Evolutionary conservation across 2,329 filamentous ascomycete species (phyloP).

Genomic region (Ceratocystis colombiana): DNA sequence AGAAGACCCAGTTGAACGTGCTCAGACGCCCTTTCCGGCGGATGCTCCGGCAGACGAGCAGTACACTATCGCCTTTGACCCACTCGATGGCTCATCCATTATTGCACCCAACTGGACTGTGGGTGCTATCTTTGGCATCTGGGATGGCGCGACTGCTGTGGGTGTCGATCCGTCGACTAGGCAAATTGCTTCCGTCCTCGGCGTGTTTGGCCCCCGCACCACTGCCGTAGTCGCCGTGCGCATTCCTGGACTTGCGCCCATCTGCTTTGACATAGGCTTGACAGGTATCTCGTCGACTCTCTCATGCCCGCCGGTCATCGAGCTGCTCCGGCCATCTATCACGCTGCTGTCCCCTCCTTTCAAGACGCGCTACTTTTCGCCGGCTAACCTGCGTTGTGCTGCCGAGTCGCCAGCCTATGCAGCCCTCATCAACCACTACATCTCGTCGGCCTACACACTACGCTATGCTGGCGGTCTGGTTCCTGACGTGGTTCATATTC

Average conservation of each 20-base stretch:
- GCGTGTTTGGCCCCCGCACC: conserved; percentile 46
- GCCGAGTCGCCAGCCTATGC: conserved; percentile 43
- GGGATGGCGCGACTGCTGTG: conserved; percentile 42
- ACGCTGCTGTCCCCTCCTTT: conserved; percentile 34
- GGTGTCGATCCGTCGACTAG: conserved; percentile 33
- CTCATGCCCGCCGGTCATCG: conserved; percentile 19
- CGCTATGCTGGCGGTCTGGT: conserved; percentile 52
- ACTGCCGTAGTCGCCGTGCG: conserved; percentile 47
- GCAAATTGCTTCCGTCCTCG: conserved; percentile 43
- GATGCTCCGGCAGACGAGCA: conserved; percentile 31
- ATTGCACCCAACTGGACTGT: conserved; percentile 50
- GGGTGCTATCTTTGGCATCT: conserved; percentile 51
- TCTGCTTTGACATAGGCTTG: conserved; percentile 46
- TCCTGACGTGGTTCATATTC: conserved; percentile 49
- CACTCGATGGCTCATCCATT: conserved; percentile 53
- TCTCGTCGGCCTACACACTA: conserved; percentile 47
- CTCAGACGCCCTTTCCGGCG: conserved; percentile 26
- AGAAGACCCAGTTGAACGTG: conserved; percentile 47
- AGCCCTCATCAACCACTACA: conserved; percentile 40
- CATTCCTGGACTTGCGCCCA: conserved; percentile 33
- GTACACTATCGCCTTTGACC: conserved; percentile 54
- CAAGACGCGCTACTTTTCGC: conserved; percentile 50
- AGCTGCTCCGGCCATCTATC: conserved; percentile 38
- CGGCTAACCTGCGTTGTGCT: conserved; percentile 50
- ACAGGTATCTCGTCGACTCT: conserved; percentile 27